These are phyloP conservation scores for Paecilomyces fulvus DNA, from an alignment of 2,329 filamentous ascomycete genomes.

Conservation along the genomic window DNA sequence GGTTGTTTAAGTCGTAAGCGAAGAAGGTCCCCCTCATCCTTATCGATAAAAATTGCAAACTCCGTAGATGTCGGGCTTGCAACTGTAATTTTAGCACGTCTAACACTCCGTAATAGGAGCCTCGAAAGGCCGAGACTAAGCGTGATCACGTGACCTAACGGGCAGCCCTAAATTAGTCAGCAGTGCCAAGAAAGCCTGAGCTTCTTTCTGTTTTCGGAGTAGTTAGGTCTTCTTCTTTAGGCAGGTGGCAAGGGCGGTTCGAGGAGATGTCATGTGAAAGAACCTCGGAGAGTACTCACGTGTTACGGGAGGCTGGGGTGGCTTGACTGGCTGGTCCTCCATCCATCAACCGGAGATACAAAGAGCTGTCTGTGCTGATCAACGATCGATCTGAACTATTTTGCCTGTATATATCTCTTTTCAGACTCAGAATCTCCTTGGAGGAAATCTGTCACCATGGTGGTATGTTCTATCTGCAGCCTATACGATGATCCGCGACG, in stretches of 20 bases:
- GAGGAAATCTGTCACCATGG: slow-evolving; percentile 26
- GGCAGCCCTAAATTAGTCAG: neutral
- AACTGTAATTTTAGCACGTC: neutral
- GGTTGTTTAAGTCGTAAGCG: neutral
- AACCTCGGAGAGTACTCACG: neutral
- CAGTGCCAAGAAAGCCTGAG: neutral
- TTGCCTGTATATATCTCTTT: neutral
- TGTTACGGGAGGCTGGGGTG: neutral
- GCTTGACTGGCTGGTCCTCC: too few relatives aligned
- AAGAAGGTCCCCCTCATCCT: neutral
- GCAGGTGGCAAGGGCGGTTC: neutral
- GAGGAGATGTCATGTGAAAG: neutral
- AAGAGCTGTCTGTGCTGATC: neutral
- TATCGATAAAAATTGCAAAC: neutral
- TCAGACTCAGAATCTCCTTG: neutral
- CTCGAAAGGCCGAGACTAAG: neutral
- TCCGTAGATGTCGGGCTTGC: neutral
- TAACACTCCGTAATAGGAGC: neutral
- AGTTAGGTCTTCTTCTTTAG: neutral
- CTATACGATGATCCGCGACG: slow-evolving; percentile 51
- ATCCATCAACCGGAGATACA: neutral
- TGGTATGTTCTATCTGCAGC: slow-evolving; percentile 48
- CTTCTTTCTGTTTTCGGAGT: neutral
- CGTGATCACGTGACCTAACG: neutral
- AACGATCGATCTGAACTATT: neutral